phyloP scores from a whole-genome alignment of 495 filamentous ascomycete genomes.

The Penicillium nucicola region DNA sequence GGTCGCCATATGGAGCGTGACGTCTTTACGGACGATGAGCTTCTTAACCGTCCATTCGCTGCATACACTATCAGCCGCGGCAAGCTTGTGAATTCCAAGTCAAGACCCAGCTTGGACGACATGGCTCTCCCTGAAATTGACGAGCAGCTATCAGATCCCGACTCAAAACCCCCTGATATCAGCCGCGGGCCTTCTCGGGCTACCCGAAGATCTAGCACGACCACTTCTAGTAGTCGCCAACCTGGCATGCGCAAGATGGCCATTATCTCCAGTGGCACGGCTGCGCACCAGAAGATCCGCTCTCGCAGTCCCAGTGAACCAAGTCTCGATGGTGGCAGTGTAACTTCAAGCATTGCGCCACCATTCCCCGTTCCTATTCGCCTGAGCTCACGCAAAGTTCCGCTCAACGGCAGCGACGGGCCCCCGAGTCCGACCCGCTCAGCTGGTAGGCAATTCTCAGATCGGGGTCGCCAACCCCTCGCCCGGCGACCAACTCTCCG shows the following conservation, averaged over 20 bases:
- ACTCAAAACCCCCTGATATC: constrained; percentile 24
- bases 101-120: constrained; percentile 35
- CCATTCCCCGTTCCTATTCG: constrained; percentile 90
- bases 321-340: constrained; percentile 52
- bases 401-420: constrained; percentile 70
- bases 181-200: constrained; percentile 18
- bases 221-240: constrained; percentile 35
- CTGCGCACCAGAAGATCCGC: constrained; percentile 61
- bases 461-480: constrained; percentile 30
- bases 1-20: constrained; percentile 31
- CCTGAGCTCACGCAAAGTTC: constrained; percentile 78
- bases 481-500: constrained; percentile 55
- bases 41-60: constrained; percentile 43
- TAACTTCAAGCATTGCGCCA: constrained; percentile 47
- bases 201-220: constrained; percentile 16
- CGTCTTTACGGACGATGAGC: constrained; percentile 48
- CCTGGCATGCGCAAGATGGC: constrained; percentile 60
- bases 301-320: constrained; percentile 73
- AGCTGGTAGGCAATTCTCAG: constrained; percentile 40
- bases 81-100: constrained; percentile 37
- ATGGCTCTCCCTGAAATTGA: constrained; percentile 37
- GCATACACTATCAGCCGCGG: constrained; percentile 42
- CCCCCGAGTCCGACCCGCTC: constrained; percentile 73
- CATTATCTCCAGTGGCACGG: constrained; percentile 74
- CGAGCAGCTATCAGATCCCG: constrained; percentile 35